A percentile compares a stretch with the other conserved stretches of the same genome.
phyloP scores from a whole-genome alignment of 2,329 filamentous ascomycete species.

The Phaeosphaeriaceae sp. region DNA sequence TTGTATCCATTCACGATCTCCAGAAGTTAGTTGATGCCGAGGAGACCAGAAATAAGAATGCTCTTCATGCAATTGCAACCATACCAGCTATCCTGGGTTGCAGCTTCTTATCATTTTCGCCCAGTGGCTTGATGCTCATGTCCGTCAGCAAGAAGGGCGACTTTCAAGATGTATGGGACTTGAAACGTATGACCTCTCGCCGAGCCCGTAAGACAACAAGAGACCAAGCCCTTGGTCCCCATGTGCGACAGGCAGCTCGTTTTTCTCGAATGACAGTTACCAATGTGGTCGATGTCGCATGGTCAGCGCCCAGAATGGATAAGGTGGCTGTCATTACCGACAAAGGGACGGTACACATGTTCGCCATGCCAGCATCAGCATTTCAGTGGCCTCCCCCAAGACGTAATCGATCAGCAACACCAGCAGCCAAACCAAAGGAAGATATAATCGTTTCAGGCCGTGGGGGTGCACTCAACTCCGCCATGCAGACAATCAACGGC shows the following conservation, averaged over 20 bases:
- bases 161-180: constrained; percentile 80
- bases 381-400: constrained; percentile 84
- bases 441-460: constrained; percentile 41
- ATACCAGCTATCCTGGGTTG: constrained; percentile 76
- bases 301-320: constrained; percentile 82
- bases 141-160: constrained; percentile 86
- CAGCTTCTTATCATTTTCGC: constrained; percentile 80
- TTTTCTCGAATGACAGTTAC: constrained; percentile 93
- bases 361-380: constrained; percentile 81
- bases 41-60: constrained; percentile 57
- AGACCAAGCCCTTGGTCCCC: constrained; percentile 45
- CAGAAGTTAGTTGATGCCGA: constrained; percentile 61
- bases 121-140: constrained; percentile 74
- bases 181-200: constrained; percentile 65
- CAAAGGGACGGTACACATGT: constrained; percentile 91
- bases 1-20: constrained; percentile 78
- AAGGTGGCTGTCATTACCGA: constrained; percentile 89
- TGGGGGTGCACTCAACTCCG: constrained; percentile 44
- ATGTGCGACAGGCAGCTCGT: constrained; percentile 82
- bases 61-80: constrained; percentile 68
- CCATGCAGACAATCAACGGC: constrained; percentile 54
- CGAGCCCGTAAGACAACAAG: constrained; percentile 40
- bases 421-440: constrained; percentile 37
- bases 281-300: constrained; percentile 86
- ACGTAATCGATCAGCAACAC: constrained; percentile 41